Evolutionary conservation across 2,329 filamentous ascomycete genomes (phyloP).

Genomic region (Fusarium tuaranense): DNA sequence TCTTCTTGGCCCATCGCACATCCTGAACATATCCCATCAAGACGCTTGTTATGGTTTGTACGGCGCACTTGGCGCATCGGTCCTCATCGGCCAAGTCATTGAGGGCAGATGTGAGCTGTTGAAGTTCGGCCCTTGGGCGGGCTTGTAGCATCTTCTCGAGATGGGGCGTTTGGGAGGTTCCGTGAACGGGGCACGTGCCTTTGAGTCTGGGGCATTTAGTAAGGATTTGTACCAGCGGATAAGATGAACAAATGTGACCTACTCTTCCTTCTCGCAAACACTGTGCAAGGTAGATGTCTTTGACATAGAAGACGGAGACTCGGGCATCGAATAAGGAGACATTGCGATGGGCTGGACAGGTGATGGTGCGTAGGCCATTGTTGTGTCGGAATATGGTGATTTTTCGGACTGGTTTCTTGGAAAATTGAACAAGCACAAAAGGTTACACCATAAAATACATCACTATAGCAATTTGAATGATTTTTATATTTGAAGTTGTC

Average conservation of each 20-base stretch:
- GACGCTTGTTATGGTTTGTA: constrained; percentile 14
- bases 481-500: background rate
- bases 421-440: background rate
- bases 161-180: constrained; percentile 18
- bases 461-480: background rate
- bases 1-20: constrained; percentile 23
- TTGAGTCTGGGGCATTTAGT: background rate
- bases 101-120: constrained; percentile 7
- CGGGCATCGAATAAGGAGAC: background rate
- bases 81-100: constrained; percentile 10
- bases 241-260: background rate
- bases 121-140: constrained; percentile 10
- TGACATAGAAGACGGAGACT: background rate
- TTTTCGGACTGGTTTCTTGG: background rate
- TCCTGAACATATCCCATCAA: constrained; percentile 14
- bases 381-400: background rate
- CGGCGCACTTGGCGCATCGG: constrained; percentile 24
- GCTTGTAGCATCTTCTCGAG: constrained; percentile 23
- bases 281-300: background rate
- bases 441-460: no score
- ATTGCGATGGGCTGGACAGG: background rate
- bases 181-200: constrained; percentile 8
- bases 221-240: background rate
- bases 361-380: background rate
- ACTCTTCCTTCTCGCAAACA: background rate